phyloP scores from a whole-genome alignment of 257 asterid species.

The Solanum corneliomulleri region DNA sequence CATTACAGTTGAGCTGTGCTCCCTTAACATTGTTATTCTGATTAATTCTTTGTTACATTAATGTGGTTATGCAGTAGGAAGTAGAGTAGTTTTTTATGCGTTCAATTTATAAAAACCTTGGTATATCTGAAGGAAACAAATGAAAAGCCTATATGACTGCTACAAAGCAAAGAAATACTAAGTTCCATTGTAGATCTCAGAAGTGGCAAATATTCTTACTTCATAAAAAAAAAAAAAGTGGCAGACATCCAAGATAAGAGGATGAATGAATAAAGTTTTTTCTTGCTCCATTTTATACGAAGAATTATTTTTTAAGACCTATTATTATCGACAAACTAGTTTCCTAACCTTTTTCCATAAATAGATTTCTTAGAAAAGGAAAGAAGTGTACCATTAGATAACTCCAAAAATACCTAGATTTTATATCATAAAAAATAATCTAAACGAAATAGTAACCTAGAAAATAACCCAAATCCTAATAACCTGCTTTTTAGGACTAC shows the following conservation, averaged over 20 bases:
- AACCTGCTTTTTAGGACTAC: background rate
- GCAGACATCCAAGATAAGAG: background rate
- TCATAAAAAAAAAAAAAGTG: background rate
- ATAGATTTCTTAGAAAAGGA: background rate
- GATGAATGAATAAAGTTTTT: background rate
- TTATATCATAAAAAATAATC: background rate
- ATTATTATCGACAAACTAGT: background rate
- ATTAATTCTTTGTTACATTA: background rate
- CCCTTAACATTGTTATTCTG: background rate
- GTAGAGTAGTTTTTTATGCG: background rate
- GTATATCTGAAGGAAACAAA: background rate
- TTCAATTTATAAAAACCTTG: background rate
- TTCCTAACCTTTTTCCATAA: background rate
- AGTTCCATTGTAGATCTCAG: background rate
- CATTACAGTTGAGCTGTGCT: background rate
- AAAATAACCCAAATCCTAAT: background rate
- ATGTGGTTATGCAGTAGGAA: background rate
- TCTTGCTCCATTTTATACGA: background rate
- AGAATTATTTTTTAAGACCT: background rate
- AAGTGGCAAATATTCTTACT: background rate
- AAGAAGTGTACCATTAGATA: background rate
- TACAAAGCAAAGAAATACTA: background rate
- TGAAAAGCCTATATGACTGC: background rate
- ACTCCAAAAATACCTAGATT: background rate
- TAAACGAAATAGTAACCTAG: background rate